A percentile compares a stretch with the other conserved stretches of the same genome.
phyloP scores from a whole-genome alignment of 2,329 filamentous ascomycete species.

The Thielaviopsis ethacetica region DNA sequence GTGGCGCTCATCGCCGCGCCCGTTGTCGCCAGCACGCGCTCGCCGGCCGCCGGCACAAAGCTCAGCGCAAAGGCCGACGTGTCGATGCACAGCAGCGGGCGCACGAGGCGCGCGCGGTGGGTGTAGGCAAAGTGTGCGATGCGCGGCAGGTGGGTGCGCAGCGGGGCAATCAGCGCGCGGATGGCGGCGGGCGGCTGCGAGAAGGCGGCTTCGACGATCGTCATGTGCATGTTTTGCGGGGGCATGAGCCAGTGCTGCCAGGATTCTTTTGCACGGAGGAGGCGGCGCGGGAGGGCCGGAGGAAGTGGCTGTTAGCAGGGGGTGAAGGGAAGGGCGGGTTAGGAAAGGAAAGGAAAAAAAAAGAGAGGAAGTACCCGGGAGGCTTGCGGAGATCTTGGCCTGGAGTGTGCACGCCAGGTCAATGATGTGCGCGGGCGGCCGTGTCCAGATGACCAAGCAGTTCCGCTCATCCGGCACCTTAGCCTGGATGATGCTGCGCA shows the following conservation, averaged over 20 bases:
- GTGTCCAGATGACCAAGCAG: constrained; percentile 77
- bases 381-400: constrained; percentile 41
- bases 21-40: constrained; percentile 24
- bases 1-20: constrained; percentile 3
- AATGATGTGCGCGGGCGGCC: constrained; percentile 58
- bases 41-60: constrained; percentile 64
- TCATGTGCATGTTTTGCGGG: constrained; percentile 62
- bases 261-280: no score
- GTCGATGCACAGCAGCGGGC: constrained; percentile 71
- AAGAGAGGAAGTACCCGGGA: constrained; percentile 43
- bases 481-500: constrained; percentile 15
- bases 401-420: constrained; percentile 55
- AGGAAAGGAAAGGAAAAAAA: constrained; percentile 9
- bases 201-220: constrained; percentile 70
- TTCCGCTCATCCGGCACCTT: constrained; percentile 60
- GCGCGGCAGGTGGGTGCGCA: constrained; percentile 38
- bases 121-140: constrained; percentile 50
- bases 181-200: constrained; percentile 58
- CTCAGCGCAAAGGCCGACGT: constrained; percentile 72
- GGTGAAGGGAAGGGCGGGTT: not conserved
- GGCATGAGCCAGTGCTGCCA: constrained; percentile 80
- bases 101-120: constrained; percentile 61
- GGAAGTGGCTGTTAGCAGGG: not conserved
- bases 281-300: no score
- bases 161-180: constrained; percentile 36